These are phyloP conservation scores for Podaxis sp. DNA, from an alignment of 768 basidiomycete genomes.

Conservation along the genomic window DNA sequence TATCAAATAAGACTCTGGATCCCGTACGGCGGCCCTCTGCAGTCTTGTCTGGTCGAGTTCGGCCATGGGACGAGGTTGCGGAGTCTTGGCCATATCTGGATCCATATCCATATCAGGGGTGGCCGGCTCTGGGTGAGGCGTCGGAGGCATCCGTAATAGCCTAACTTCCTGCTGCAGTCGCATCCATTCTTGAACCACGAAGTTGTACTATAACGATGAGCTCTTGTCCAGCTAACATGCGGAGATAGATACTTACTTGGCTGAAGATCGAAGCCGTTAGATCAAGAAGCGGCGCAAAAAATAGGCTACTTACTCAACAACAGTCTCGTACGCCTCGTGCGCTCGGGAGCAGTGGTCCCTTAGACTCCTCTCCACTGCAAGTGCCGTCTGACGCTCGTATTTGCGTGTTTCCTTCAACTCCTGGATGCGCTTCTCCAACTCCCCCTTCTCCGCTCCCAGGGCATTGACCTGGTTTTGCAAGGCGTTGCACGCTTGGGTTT, in stretches of 20 bases:
- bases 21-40: conserved; percentile 31
- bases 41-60: conserved; percentile 35
- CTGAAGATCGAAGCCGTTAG: conserved; percentile 21
- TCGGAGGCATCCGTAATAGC: conserved; percentile 19
- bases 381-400: conserved; percentile 52
- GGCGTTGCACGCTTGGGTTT: conserved; percentile 31
- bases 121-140: conserved; percentile 14
- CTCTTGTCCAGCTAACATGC: not conserved
- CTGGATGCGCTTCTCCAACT: conserved; percentile 37
- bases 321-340: conserved; percentile 39
- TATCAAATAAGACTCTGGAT: conserved; percentile 35
- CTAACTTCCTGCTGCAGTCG: conserved; percentile 29
- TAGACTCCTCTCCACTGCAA: conserved; percentile 52
- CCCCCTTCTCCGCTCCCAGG: conserved; percentile 33
- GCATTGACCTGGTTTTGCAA: conserved; percentile 34
- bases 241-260: conserved; percentile 28
- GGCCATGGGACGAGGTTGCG: conserved; percentile 19
- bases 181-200: conserved; percentile 30
- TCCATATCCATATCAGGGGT: conserved; percentile 13
- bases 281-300: conserved; percentile 12
- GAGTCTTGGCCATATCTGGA: conserved; percentile 10
- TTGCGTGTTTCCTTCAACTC: conserved; percentile 39
- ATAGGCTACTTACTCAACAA: conserved; percentile 38
- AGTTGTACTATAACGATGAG: conserved; percentile 30
- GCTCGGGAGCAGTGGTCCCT: conserved; percentile 51